These are phyloP conservation scores for Pleurozium schreberi DNA, from an alignment of 225 moss, liverwort and hornwort genomes.

Conservation along the genomic window DNA sequence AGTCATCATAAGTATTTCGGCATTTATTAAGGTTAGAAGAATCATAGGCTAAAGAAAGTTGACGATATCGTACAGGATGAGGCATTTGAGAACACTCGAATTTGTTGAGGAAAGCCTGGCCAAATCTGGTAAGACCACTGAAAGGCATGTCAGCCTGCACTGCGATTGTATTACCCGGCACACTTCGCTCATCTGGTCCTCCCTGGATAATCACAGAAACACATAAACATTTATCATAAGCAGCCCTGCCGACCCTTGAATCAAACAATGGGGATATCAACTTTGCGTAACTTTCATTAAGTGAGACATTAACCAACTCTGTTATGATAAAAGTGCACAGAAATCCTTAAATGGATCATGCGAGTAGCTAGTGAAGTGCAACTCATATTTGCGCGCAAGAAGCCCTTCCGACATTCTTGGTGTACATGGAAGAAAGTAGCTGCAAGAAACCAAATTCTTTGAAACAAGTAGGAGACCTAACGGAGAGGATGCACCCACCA, in stretches of 20 bases:
- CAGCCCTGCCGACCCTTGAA: neutral
- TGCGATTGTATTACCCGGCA: constrained; percentile 96
- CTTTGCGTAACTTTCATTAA: neutral
- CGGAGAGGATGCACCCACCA: constrained; percentile 37
- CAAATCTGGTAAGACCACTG: constrained; percentile 88
- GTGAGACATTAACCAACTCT: neutral
- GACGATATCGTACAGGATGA: constrained; percentile 51
- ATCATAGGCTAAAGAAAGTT: neutral
- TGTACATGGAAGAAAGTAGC: neutral
- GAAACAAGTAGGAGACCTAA: neutral
- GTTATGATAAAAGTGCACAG: neutral
- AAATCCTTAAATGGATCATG: neutral
- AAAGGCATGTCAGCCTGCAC: constrained; percentile 99
- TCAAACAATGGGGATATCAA: neutral
- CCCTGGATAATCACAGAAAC: constrained; percentile 35
- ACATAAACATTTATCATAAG: neutral
- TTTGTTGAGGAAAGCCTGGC: constrained; percentile 91
- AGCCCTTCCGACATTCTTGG: neutral
- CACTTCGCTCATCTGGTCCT: constrained; percentile 82
- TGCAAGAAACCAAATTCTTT: neutral
- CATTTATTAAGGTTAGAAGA: neutral
- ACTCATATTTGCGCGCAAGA: neutral
- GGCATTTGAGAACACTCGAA: constrained; percentile 99
- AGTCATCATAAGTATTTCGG: neutral
- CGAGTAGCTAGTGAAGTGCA: neutral